Conservation (phyloP, 2,329 filamentous ascomycete genomes). For the Fusarium sp. region DNA sequence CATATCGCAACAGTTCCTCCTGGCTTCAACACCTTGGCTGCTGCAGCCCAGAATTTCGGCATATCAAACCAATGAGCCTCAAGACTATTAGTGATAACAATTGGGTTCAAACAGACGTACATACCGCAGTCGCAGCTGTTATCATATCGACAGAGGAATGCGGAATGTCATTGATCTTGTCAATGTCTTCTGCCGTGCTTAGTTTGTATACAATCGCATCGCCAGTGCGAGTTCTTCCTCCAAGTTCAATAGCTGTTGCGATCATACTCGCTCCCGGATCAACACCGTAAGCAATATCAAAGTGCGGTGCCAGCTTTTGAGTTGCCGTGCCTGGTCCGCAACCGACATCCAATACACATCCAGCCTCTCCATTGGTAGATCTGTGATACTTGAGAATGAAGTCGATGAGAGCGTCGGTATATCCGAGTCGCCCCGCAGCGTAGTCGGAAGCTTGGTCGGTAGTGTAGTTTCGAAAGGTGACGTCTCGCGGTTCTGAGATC, state of each 20-base stretch:
- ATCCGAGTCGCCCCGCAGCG: neutral
- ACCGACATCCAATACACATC: neutral
- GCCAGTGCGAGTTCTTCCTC: neutral
- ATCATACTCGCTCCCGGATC: slow-evolving; percentile 10
- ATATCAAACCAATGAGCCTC: slow-evolving; percentile 15
- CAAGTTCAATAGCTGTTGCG: neutral
- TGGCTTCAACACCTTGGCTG: neutral
- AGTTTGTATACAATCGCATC: neutral
- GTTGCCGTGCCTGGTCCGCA: slow-evolving; percentile 4
- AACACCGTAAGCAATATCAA: neutral
- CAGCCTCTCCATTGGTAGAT: neutral
- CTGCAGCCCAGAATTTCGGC: neutral
- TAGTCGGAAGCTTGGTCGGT: slow-evolving; percentile 1
- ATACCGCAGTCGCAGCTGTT: slow-evolving; percentile 4
- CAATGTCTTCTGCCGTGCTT: neutral
- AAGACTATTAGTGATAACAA: rapidly evolving
- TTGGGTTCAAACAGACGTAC: rapidly evolving
- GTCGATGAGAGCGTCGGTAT: neutral
- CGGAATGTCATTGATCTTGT: neutral
- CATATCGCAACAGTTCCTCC: slow-evolving; percentile 9
- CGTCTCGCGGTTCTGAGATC: neutral
- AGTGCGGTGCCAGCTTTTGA: neutral
- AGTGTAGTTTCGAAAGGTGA: slow-evolving; percentile 3
- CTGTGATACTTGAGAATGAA: neutral
- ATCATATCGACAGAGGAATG: slow-evolving; percentile 3